Evolutionary conservation across 257 asterid genomes (phyloP), one percentile per base, ranked within the genome.

Genomic region (Orobanche coerulescens): DNA sequence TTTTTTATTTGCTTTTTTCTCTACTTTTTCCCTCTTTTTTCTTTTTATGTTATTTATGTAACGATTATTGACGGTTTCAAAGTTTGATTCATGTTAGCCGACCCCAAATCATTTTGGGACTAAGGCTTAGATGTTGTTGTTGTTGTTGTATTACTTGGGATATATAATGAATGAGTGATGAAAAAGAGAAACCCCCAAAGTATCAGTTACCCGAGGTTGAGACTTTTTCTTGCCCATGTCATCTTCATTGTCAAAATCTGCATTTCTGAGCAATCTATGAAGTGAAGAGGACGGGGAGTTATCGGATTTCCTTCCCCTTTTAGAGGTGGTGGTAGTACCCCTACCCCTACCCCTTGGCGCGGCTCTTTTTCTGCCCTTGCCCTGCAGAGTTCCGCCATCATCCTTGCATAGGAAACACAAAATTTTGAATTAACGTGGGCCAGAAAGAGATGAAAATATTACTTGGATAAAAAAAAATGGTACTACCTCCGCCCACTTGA

Each of bases 301-400:
- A 18, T 81, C 96, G 36, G 93, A 50, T 68, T 75, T 81, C 68
- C 75, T 78, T 69, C 96, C 96, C 79, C 98, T 88, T 78, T 92
- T 88, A 58, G 98, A 75, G 23, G 88, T 25, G 26, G 94, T 56
- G 39, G 84, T 62, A 52, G 59, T 28, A 66, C 85, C 94, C 79
- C 88, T 79, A 28, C 88, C 95, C 78, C 82, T 82, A 75, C 96
- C 94, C 82, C 82, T 82, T 53, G 95, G 84, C 65, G 94, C 95
- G 62, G 88, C 88, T 85, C 95, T 82, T 76, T 88, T 92, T 66
- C 76, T 84, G 63, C 94, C 94, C 81, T 81, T 85, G 49, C 79
- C 83, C 66, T 19, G 85, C 50, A 48, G 51, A 16, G 83, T 42
- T 55, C 73, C 87, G 63, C 64, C 75, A 4, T 79, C 96, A 63